phyloP scores from a whole-genome alignment of 345 rosid species.

The Acer yangbiense region DNA sequence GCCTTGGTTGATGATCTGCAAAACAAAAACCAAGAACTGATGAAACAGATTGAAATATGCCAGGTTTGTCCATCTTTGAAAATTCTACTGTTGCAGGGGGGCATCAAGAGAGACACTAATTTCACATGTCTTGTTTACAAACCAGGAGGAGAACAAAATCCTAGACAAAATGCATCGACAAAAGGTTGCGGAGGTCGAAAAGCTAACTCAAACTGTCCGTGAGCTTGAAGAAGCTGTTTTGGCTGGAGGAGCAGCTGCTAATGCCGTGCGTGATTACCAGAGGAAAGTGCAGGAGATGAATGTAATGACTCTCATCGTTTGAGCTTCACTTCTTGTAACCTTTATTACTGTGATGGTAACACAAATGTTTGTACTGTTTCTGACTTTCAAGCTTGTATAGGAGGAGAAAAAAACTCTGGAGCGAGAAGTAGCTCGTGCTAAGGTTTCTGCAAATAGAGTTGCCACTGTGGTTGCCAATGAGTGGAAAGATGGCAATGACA shows the following conservation, averaged over 20 bases:
- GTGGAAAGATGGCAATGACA: constrained; percentile 94
- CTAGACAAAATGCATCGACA: constrained; percentile 95
- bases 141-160: constrained; percentile 90
- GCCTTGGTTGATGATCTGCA: constrained; percentile 99
- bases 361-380: not conserved
- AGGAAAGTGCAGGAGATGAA: constrained; percentile 98
- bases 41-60: constrained; percentile 95
- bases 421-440: constrained; percentile 93
- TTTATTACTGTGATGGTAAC: not conserved
- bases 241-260: constrained; percentile 98
- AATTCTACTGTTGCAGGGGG: not conserved
- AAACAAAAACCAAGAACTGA: constrained; percentile 92
- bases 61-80: constrained; percentile 51
- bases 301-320: constrained; percentile 46
- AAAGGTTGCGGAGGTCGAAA: constrained; percentile 98
- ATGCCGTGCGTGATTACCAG: constrained; percentile 95
- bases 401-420: constrained; percentile 95
- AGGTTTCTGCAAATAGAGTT: constrained; percentile 93
- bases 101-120: not conserved
- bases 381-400: constrained; percentile 32
- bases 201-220: constrained; percentile 89
- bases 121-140: not conserved
- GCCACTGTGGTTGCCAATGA: constrained; percentile 97
- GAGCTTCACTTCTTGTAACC: not conserved
- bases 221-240: constrained; percentile 99